A percentile compares a stretch with the other conserved stretches of the same genome.
Evolutionary conservation across 2,329 filamentous ascomycete genomes (phyloP).

Genomic region (Trichoderma guizhouense): DNA sequence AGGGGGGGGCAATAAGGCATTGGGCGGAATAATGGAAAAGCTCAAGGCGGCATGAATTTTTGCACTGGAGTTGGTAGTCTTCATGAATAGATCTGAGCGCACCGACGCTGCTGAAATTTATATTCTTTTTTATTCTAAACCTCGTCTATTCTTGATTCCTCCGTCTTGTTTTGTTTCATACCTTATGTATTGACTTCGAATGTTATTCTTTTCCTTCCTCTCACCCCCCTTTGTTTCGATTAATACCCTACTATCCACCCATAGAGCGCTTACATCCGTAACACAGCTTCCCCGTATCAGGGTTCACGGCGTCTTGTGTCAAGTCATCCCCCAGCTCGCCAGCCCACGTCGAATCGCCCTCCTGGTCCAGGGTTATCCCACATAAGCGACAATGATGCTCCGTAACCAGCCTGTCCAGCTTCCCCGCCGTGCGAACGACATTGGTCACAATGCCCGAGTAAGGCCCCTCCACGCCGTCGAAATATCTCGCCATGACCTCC

Average conservation of each 20-base stretch:
- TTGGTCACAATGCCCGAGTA: constrained; percentile 93
- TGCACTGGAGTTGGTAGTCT: constrained; percentile 20
- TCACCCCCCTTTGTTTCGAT: background rate
- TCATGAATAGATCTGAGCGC: constrained; percentile 16
- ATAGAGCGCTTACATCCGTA: constrained; percentile 72
- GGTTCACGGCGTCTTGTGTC: constrained; percentile 23
- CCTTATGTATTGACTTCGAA: too few relatives aligned
- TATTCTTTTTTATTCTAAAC: background rate
- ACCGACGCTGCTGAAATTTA: constrained; percentile 3
- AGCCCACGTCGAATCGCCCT: constrained; percentile 61
- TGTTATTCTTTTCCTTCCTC: background rate
- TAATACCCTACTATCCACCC: constrained; percentile 39
- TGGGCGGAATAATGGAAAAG: constrained; percentile 10
- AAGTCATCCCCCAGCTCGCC: constrained; percentile 54
- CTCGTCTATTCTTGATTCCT: background rate
- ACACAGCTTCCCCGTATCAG: constrained; percentile 49
- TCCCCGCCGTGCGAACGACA: constrained; percentile 87
- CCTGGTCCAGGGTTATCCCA: constrained; percentile 61
- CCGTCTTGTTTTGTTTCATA: background rate
- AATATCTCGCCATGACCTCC: constrained; percentile 85
- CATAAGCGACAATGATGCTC: constrained; percentile 62
- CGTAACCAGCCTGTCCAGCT: constrained; percentile 56
- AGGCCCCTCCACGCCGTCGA: constrained; percentile 72
- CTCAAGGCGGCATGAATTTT: constrained; percentile 17
- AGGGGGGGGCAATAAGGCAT: background rate